Conservation (phyloP, 768 basidiomycete genomes). For the Rhizopogon sp. region DNA sequence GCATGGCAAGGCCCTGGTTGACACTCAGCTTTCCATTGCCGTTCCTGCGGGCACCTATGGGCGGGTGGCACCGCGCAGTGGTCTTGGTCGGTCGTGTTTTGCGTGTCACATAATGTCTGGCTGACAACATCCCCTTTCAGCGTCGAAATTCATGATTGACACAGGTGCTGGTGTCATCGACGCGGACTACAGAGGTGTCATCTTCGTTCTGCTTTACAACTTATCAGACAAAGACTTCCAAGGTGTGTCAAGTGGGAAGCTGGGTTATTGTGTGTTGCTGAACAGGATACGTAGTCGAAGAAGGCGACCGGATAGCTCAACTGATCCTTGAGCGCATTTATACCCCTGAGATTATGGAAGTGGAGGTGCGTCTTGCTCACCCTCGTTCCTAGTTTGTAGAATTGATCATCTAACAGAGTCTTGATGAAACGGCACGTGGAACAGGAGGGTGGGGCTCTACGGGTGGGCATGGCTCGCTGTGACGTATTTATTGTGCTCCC, state of each 20-base stretch:
- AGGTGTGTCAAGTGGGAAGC: conserved; percentile 37
- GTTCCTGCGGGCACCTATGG: conserved; percentile 94
- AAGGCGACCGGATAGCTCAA: conserved; percentile 95
- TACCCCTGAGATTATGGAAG: conserved; percentile 82
- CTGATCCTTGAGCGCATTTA: conserved; percentile 89
- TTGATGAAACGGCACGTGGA: conserved; percentile 84
- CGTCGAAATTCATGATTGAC: conserved; percentile 96
- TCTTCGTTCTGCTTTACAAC: conserved; percentile 93
- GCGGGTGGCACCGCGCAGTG: conserved; percentile 92
- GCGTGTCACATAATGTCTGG: background rate
- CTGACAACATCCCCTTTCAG: conserved; percentile 33
- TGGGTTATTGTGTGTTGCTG: background rate
- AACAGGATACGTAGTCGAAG: conserved; percentile 53
- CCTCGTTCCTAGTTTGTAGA: conserved; percentile 2
- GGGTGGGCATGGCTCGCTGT: conserved; percentile 68
- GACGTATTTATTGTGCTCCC: conserved; percentile 8
- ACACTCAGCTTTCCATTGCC: conserved; percentile 90
- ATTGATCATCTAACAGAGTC: conserved; percentile 44
- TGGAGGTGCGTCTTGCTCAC: conserved; percentile 51
- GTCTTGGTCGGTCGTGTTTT: conserved; percentile 63
- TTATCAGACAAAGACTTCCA: conserved; percentile 85
- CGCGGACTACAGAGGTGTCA: conserved; percentile 89
- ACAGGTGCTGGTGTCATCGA: conserved; percentile 98
- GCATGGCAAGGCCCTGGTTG: conserved; percentile 84
- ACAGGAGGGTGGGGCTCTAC: conserved; percentile 92